Evolutionary conservation across 192 early-diverging fungal genomes (phyloP), one percentile per base, ranked within the genome.

Genomic region (Rhizoclosmatium globosum): DNA sequence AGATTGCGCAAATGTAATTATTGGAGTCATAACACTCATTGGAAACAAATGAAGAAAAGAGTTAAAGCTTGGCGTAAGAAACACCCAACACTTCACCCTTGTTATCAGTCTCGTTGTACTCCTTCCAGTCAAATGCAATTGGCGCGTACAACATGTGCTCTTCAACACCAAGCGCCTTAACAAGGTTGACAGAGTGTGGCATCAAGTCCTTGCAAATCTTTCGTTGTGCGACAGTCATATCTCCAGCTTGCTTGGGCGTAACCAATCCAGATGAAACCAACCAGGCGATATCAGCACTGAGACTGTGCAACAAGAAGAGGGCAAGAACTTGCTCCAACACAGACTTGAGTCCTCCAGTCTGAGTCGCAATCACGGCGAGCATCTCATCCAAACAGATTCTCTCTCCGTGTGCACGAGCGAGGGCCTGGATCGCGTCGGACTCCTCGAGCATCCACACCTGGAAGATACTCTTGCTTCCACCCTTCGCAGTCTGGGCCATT

Each of bases 391-490:
- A 79, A 71, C 77, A 83, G 38, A 92, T 85, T 39, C 92, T 84
- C 71, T 93, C 91, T 56, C 93, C 93, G 69, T 86, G 90, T 38
- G 93, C 87, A 48, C 87, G 82, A 39, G 92, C 90, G 6, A 89
- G 74, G 17, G 87, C 86, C 80, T 94, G 93, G 66, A 94, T 91
- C 0, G 82, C 80, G 59, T 94, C 92, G 31, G 89, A 91, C 79
- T 94, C 90, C 78, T 92, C 86, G 60, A 81, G 79, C 93, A 94
- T 94, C 93, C 93, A 94, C 38, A 92, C 89, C 53, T 93, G 90
- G 80, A 93, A 94, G 68, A 93, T 64, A 3, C 73, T 56, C 64
- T 84, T 71, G 60, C 60, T 62, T 23, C 60, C 60, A 56, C 89
- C 90, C 67, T 83, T 81, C 88, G 93, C 86, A 42, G 76, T 82